Percentiles rank a stretch among this genome's conserved stretches.
Conservation (phyloP, 306 rosid species). For the Prosopis cineraria region DNA sequence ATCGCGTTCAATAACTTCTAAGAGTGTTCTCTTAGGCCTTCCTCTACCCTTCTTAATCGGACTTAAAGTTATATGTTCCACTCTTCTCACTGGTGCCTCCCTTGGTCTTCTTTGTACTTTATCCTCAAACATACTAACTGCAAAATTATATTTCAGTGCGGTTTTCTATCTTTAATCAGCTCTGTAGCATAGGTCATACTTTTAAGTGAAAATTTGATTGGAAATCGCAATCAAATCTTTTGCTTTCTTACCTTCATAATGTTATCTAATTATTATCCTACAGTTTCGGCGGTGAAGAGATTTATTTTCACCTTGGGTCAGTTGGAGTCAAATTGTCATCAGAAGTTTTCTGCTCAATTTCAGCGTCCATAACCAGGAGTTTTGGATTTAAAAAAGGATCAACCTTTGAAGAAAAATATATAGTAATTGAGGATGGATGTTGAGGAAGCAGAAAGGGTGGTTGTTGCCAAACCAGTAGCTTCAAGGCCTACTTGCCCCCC, state of each 20-base stretch:
- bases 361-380: neutral
- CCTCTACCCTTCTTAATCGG: too few species aligned
- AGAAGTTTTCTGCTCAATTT: neutral
- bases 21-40: too few species aligned
- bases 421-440: slow-evolving; percentile 60
- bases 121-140: neutral
- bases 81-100: too few species aligned
- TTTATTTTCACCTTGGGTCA: slow-evolving; percentile 2
- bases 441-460: slow-evolving; percentile 70
- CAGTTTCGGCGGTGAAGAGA: slow-evolving; percentile 3
- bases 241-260: neutral
- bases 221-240: neutral
- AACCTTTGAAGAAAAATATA: neutral
- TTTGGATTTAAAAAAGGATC: neutral
- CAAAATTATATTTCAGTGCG: neutral
- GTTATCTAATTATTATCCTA: neutral
- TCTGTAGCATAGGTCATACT: neutral
- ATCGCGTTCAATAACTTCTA: too few species aligned
- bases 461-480: slow-evolving; percentile 87
- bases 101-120: too few species aligned
- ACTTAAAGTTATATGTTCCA: too few species aligned
- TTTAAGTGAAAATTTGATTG: neutral
- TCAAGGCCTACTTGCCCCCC: slow-evolving; percentile 82
- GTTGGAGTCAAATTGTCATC: neutral
- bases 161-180: neutral